Evolutionary conservation across 805 yeast species (phyloP).

Genomic region (Myxozyma mucilagina): DNA sequence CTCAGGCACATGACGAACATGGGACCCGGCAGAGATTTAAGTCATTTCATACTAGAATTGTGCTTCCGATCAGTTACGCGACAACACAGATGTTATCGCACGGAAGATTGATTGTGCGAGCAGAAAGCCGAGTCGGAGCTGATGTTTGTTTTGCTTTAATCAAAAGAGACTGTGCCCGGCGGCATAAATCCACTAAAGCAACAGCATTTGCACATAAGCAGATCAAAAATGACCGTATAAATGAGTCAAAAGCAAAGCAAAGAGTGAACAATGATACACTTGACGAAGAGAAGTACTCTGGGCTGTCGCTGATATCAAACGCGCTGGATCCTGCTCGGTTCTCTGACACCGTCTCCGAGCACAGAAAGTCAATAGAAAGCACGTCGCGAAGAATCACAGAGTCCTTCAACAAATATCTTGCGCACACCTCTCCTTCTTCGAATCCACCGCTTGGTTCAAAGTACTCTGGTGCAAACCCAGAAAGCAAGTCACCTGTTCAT

Average conservation of each 20-base stretch:
- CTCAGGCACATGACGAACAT: too few species aligned
- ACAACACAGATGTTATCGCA: background rate
- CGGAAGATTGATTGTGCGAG: background rate
- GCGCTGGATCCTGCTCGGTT: constrained; percentile 6
- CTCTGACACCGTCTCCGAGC: background rate
- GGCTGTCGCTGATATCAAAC: background rate
- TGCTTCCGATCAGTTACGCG: too few species aligned
- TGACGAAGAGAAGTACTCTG: background rate
- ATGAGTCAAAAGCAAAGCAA: background rate
- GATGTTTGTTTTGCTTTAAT: background rate
- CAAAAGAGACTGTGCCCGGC: background rate
- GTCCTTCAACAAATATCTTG: constrained; percentile 7
- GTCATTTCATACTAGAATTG: too few species aligned
- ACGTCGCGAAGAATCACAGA: background rate
- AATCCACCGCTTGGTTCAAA: background rate
- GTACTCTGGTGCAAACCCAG: background rate
- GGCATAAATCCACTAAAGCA: background rate
- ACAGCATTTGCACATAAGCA: too few species aligned
- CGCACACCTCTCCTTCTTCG: constrained; percentile 13
- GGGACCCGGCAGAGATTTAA: too few species aligned
- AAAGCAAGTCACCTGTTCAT: constrained; percentile 15
- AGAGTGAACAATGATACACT: background rate
- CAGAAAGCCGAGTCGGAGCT: background rate
- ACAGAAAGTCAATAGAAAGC: background rate
- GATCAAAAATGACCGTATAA: too few species aligned